These are phyloP conservation scores for Neurospora sp. DNA, from an alignment of 495 filamentous ascomycete species.

Conservation along the genomic window DNA sequence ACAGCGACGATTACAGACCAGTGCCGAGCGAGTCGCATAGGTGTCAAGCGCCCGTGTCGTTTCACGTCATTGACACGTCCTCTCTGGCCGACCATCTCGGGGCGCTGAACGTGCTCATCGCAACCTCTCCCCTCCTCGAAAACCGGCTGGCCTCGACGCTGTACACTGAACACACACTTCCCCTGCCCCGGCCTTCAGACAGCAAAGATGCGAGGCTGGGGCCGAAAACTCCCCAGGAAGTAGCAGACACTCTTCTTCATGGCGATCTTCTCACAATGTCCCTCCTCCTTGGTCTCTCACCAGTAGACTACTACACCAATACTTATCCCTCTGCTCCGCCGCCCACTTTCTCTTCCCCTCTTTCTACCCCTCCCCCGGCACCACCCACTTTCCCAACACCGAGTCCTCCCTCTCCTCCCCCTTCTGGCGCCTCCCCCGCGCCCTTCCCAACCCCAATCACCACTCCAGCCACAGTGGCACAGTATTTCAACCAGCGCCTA, in stretches of 20 bases:
- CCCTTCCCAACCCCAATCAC: neutral
- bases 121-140: slow-evolving; percentile 14
- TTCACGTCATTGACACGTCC: slow-evolving; percentile 24
- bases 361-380: neutral
- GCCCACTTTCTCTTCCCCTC: neutral
- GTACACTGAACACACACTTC: slow-evolving; percentile 9
- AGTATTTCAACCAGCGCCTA: neutral
- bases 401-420: neutral
- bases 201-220: neutral
- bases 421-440: neutral
- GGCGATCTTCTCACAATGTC: slow-evolving; percentile 13
- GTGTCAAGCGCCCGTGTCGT: slow-evolving; percentile 3
- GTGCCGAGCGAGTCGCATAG: neutral
- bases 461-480: neutral
- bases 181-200: neutral
- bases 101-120: slow-evolving; percentile 15
- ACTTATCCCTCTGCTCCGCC: slow-evolving; percentile 6
- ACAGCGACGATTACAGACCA: slow-evolving; percentile 4
- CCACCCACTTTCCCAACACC: neutral
- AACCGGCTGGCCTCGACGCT: slow-evolving; percentile 9
- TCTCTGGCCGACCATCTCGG: slow-evolving; percentile 12
- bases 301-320: slow-evolving; percentile 21
- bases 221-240: neutral
- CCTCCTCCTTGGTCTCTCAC: slow-evolving; percentile 14
- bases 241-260: slow-evolving; percentile 11